Evolutionary conservation across 192 early-diverging fungal species (phyloP).

Genomic region (Funneliformis mosseae): DNA sequence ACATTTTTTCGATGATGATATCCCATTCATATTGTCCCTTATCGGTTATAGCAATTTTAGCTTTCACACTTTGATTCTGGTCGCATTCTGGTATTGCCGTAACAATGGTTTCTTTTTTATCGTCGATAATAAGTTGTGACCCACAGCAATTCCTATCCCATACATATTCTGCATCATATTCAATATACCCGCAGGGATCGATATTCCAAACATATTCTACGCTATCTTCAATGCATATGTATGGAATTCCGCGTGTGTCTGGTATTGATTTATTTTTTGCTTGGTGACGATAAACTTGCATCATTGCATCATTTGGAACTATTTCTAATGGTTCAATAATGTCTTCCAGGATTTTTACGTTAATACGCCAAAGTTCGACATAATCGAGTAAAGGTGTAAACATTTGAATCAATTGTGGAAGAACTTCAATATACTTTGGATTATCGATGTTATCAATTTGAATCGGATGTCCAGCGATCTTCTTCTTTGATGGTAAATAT

Average conservation of each 20-base stretch:
- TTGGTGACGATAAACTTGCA: neutral
- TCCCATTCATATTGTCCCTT: conserved; percentile 23
- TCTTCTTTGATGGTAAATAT: neutral
- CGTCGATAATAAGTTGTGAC: neutral
- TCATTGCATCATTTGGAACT: neutral
- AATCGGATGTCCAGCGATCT: too few relatives aligned
- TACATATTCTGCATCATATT: neutral
- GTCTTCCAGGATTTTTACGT: neutral
- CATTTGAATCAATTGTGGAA: neutral
- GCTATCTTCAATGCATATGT: too few relatives aligned
- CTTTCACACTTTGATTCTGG: neutral
- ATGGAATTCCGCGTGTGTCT: too few relatives aligned
- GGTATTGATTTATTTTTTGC: neutral
- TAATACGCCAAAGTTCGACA: neutral
- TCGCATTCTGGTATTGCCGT: neutral
- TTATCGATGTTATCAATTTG: neutral
- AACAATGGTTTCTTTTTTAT: neutral
- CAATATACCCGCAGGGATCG: too few relatives aligned
- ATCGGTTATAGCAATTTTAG: neutral
- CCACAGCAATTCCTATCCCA: neutral
- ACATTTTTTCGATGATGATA: conserved; percentile 9
- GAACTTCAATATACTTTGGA: neutral
- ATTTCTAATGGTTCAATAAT: conserved; percentile 11
- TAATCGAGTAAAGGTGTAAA: neutral
- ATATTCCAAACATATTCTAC: neutral